A percentile compares a stretch with the other conserved stretches of the same genome.
phyloP scores from a whole-genome alignment of 164 flowering plant species.

The Malania oleifera region DNA sequence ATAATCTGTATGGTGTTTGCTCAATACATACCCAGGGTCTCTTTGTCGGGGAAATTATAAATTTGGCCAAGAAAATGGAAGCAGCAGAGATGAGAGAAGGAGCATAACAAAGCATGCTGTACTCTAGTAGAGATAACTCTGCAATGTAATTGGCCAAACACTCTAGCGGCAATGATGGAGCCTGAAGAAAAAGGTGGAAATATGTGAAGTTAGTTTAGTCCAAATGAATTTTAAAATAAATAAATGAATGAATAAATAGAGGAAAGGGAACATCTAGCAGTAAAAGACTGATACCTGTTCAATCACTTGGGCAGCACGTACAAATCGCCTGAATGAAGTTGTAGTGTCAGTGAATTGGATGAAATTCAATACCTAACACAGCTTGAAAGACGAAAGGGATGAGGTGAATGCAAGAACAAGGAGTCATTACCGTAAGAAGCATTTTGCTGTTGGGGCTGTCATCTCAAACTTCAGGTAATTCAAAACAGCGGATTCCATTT shows the following conservation, averaged over 20 bases:
- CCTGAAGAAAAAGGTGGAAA: constrained; percentile 25
- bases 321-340: constrained; percentile 55
- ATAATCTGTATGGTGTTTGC: background rate
- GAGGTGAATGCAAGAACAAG: background rate
- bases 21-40: constrained; percentile 79
- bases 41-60: constrained; percentile 52
- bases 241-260: background rate
- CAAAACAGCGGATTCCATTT: constrained; percentile 90
- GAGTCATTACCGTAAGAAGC: constrained; percentile 66
- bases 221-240: background rate
- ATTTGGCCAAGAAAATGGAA: constrained; percentile 75
- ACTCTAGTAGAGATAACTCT: constrained; percentile 88
- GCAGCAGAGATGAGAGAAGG: constrained; percentile 90
- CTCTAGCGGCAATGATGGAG: constrained; percentile 67
- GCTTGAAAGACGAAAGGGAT: no score
- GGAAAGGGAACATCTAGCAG: background rate
- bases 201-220: no score
- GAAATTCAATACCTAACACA: constrained; percentile 8
- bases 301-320: constrained; percentile 76
- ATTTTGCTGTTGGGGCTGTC: constrained; percentile 88
- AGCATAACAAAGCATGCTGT: constrained; percentile 66
- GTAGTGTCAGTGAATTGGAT: constrained; percentile 2
- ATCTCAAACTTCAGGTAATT: constrained; percentile 87
- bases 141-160: constrained; percentile 80
- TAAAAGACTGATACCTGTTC: constrained; percentile 44